Base-by-base conservation (phyloP, 495 filamentous ascomycete genomes). In the Beverwykella pulmonaria region DNA sequence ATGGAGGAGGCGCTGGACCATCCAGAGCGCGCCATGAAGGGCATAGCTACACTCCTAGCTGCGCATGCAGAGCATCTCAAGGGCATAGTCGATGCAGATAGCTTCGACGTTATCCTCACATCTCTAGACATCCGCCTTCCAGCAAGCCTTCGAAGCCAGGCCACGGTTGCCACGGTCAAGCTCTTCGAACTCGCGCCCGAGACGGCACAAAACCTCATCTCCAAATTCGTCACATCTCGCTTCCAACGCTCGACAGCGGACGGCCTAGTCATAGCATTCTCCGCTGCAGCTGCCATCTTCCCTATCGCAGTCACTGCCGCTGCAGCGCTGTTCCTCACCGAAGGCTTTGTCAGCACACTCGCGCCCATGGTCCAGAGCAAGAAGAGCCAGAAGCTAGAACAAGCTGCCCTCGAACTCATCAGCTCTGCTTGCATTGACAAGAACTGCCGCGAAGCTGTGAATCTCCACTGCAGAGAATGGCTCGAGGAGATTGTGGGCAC, bases 371-470 rank as follows among this genome's bases (percentile, higher is more conserved):
- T 92, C 75, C 82, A 88, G 56, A 85, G 86, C 29, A 73, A 71
- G 49, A 75, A 75, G 53, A 74, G 67, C 41, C 53, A 58, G 8
- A 73, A 63, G 58, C 87, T 97, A 44, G 92, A 96, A 77, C 83
- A 87, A 41, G 87, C 92, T 4, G 85, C 90, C 26, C 77, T 98
- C 58, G 90, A 98, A 64, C 87, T 98, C 80, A 79, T 98, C 44
- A 94, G 90, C 76, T 91, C 90, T 12, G 95, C 93, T 19, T 96
- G 92, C 76, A 88, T 95, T 77, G 88, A 92, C 69, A 79, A 83
- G 46, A 75, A 81, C 1, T 97, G 92, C 68, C 87, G 92, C 17
- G 88, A 91, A 65, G 87, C 87, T 17, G 88, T 98, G 55, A 81
- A 83, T 52, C 92, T 89, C 71, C 85, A 93, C 67, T 96, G 92